Conservation (phyloP, 2,329 filamentous ascomycete genomes). For the Nigrospora osmanthi region DNA sequence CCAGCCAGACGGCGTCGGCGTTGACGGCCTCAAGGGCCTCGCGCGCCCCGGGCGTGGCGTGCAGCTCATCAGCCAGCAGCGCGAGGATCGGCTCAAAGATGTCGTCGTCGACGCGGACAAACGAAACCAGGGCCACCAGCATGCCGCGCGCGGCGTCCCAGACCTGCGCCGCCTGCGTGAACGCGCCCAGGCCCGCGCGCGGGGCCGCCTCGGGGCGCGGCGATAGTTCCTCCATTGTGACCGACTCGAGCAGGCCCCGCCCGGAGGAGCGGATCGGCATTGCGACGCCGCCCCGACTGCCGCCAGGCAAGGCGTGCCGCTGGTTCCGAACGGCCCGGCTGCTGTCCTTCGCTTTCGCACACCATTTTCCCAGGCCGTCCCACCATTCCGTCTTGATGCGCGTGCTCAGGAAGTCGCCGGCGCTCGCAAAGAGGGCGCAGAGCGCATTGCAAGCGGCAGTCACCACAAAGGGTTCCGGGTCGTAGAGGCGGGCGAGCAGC, state of each 20-base stretch:
- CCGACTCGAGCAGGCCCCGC: background rate
- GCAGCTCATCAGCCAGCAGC: conserved; percentile 46
- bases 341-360: conserved; percentile 30
- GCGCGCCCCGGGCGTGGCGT: conserved; percentile 38
- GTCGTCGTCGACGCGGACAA: conserved; percentile 58
- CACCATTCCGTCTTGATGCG: conserved; percentile 70
- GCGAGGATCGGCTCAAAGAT: conserved; percentile 66
- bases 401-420: conserved; percentile 73
- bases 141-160: conserved; percentile 57
- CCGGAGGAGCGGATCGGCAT: conserved; percentile 11
- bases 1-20: conserved; percentile 70
- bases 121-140: conserved; percentile 50
- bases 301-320: background rate
- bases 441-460: conserved; percentile 65
- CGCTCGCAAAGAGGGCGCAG: conserved; percentile 57
- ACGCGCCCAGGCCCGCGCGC: conserved; percentile 40
- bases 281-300: conserved; percentile 6
- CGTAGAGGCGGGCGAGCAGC: conserved; percentile 58
- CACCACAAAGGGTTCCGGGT: conserved; percentile 59
- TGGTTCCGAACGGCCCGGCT: background rate
- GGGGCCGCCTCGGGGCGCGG: conserved; percentile 6
- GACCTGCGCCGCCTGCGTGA: conserved; percentile 53
- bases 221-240: conserved; percentile 10
- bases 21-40: conserved; percentile 57
- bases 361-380: conserved; percentile 43